Conservation (phyloP, 345 rosid genomes). For the Reutealis trisperma region DNA sequence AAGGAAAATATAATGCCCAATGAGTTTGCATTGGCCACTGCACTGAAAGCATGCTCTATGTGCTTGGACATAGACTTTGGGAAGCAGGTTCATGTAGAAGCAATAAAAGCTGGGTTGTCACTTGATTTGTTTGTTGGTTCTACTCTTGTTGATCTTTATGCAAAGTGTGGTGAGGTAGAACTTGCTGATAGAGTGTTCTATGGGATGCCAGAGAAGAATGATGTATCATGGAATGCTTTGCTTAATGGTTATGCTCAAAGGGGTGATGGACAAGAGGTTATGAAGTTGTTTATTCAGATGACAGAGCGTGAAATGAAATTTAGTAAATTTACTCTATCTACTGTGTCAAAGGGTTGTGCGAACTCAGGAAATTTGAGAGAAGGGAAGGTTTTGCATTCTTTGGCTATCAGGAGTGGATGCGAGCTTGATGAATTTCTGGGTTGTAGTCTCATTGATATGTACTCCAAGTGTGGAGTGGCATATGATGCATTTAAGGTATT, state of each 20-base stretch:
- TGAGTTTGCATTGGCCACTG: constrained; percentile 36
- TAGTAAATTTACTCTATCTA: constrained; percentile 40
- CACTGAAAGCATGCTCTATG: constrained; percentile 46
- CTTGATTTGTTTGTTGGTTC: constrained; percentile 47
- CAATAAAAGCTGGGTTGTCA: constrained; percentile 34
- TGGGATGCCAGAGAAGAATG: constrained; percentile 41
- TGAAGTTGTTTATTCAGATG: constrained; percentile 40
- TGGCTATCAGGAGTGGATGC: constrained; percentile 37
- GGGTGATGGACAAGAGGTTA: constrained; percentile 32
- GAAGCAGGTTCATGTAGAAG: constrained; percentile 45
- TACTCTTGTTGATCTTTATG: constrained; percentile 48
- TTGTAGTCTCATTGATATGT: constrained; percentile 49
- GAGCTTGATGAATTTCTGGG: constrained; percentile 42
- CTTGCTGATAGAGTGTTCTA: constrained; percentile 39
- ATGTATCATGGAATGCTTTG: constrained; percentile 45
- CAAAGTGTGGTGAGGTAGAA: constrained; percentile 44
- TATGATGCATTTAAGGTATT: constrained; percentile 45
- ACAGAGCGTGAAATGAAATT: constrained; percentile 34
- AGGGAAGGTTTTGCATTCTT: constrained; percentile 45
- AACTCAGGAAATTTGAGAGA: constrained; percentile 30
- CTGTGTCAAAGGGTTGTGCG: constrained; percentile 42
- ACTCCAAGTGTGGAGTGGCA: constrained; percentile 46
- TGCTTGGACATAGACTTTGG: constrained; percentile 38
- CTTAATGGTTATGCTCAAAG: constrained; percentile 44
- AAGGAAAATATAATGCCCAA: constrained; percentile 42